phyloP scores from a whole-genome alignment of 805 yeast genomes.

The Cyberlindnera maritima region DNA sequence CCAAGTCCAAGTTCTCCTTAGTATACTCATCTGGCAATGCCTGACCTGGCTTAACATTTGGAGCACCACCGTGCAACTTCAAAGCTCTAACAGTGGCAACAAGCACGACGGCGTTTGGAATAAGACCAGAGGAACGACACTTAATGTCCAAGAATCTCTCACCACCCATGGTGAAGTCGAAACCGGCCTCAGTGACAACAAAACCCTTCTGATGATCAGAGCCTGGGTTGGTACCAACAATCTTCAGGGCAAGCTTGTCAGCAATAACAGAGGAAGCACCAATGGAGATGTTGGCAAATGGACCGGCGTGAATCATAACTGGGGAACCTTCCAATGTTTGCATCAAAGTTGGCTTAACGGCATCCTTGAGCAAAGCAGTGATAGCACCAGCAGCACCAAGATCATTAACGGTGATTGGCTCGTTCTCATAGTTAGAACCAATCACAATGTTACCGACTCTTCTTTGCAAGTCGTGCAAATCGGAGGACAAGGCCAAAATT shows the following conservation, averaged over 20 bases:
- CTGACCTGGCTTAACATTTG: conserved; percentile 84
- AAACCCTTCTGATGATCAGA: conserved; percentile 60
- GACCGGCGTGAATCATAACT: conserved; percentile 85
- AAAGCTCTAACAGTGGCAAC: conserved; percentile 85
- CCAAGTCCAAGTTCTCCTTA: conserved; percentile 67
- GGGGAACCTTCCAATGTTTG: conserved; percentile 89
- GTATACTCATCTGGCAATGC: conserved; percentile 71
- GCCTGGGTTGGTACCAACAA: conserved; percentile 52
- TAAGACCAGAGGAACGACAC: conserved; percentile 76
- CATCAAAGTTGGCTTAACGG: conserved; percentile 82
- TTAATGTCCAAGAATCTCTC: conserved; percentile 82
- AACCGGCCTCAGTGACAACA: conserved; percentile 86
- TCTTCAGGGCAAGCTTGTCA: conserved; percentile 76
- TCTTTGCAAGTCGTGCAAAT: conserved; percentile 67
- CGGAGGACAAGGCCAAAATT: conserved; percentile 69
- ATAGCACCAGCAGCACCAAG: conserved; percentile 85
- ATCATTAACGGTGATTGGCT: conserved; percentile 78
- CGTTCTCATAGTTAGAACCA: conserved; percentile 66
- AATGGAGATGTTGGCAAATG: conserved; percentile 83
- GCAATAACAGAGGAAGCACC: conserved; percentile 85
- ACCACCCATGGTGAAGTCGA: conserved; percentile 91
- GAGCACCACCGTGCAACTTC: conserved; percentile 87
- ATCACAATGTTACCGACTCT: conserved; percentile 76
- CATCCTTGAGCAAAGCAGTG: conserved; percentile 77
- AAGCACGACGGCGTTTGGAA: conserved; percentile 74